Conservation (phyloP, 805 yeast species). For the Isabelozyma rhagii region DNA sequence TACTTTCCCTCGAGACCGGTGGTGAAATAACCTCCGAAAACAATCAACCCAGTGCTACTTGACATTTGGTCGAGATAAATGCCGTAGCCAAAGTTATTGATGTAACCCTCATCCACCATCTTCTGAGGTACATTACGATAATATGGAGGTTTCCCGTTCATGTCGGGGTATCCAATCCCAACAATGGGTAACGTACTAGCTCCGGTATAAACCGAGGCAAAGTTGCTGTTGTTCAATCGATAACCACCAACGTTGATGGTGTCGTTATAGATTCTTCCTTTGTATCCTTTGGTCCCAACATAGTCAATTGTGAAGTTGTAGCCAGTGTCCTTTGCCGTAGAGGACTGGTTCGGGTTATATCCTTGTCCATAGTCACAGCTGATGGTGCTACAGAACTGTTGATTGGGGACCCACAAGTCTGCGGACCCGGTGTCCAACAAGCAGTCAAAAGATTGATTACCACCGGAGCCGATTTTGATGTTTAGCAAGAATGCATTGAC, state of each 20-base stretch:
- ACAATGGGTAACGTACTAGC: neutral
- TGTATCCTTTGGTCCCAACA: neutral
- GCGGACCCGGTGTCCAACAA: slow-evolving; percentile 2
- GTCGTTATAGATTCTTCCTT: slow-evolving; percentile 1
- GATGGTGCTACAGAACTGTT: neutral
- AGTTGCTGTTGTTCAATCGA: neutral
- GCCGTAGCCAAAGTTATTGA: slow-evolving; percentile 1
- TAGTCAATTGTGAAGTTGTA: neutral
- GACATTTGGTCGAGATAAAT: neutral
- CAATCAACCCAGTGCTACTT: neutral
- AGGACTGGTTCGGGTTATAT: neutral
- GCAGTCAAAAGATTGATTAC: neutral
- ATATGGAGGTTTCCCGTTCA: neutral
- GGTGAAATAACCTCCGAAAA: neutral
- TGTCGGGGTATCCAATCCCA: neutral
- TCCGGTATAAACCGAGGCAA: neutral
- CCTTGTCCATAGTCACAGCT: neutral
- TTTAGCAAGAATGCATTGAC: neutral
- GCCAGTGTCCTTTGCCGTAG: neutral
- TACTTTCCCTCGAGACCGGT: neutral
- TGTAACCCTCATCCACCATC: neutral
- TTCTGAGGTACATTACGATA: neutral
- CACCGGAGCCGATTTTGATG: neutral
- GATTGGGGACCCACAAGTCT: slow-evolving; percentile 2
- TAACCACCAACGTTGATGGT: neutral